Conservation (phyloP, 192 early-diverging fungal species). For the Linnemannia hyalina region DNA sequence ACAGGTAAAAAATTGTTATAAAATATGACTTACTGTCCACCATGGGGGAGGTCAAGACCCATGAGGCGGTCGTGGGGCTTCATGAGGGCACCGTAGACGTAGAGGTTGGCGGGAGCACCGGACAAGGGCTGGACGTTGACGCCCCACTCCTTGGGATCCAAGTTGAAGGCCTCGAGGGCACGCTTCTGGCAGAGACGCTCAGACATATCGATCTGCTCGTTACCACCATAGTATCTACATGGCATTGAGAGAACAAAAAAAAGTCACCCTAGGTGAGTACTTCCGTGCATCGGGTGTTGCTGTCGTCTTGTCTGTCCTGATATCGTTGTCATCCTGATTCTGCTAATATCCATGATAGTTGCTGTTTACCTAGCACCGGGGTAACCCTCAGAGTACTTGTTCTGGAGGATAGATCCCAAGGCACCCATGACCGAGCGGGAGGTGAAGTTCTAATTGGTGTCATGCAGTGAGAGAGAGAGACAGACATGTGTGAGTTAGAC, state of each 20-base stretch:
- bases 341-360: background rate
- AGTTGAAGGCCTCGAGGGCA: conserved; percentile 92
- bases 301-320: background rate
- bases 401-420: conserved; percentile 98
- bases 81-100: conserved; percentile 95
- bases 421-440: conserved; percentile 96
- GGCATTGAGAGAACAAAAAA: background rate
- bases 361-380: conserved; percentile 81
- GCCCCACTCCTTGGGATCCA: conserved; percentile 91
- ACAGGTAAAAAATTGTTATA: background rate
- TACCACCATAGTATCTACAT: conserved; percentile 96
- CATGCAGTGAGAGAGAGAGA: background rate
- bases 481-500: background rate
- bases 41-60: conserved; percentile 98
- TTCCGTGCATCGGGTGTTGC: background rate
- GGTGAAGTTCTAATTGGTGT: conserved; percentile 88
- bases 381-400: conserved; percentile 99
- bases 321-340: background rate
- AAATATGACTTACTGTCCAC: conserved; percentile 86
- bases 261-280: background rate
- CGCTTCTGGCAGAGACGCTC: conserved; percentile 95
- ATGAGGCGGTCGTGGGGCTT: conserved; percentile 98
- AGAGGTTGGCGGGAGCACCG: conserved; percentile 97
- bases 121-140: conserved; percentile 98
- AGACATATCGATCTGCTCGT: conserved; percentile 97